phyloP scores from a whole-genome alignment of 192 early-diverging fungal species.

The Umbelopsis isabellina region DNA sequence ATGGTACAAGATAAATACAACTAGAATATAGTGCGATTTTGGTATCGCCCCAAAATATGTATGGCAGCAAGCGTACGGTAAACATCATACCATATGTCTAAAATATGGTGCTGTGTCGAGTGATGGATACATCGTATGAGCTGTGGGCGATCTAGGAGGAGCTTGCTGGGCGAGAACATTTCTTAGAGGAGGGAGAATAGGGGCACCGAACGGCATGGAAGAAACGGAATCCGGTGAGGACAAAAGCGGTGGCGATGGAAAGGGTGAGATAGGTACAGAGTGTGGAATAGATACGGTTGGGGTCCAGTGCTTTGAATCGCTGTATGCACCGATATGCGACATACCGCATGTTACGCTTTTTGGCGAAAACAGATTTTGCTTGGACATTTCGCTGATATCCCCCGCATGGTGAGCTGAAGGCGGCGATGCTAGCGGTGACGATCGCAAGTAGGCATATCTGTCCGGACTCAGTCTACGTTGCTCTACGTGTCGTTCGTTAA shows the following conservation, averaged over 20 bases:
- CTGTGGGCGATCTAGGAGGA: neutral
- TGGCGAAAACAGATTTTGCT: neutral
- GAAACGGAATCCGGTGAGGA: neutral
- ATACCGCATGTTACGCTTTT: neutral
- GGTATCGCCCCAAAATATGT: too few relatives aligned
- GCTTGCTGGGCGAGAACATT: too few relatives aligned
- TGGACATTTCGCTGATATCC: neutral
- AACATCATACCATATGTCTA: slow-evolving; percentile 16
- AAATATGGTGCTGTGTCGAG: neutral
- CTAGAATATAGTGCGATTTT: too few relatives aligned
- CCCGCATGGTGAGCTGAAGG: neutral
- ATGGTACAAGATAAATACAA: too few relatives aligned
- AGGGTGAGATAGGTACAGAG: neutral
- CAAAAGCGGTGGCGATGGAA: slow-evolving; percentile 6
- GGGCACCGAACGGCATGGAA: too few relatives aligned
- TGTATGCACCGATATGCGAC: neutral
- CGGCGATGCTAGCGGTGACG: neutral
- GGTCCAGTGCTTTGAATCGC: neutral
- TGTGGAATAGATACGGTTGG: neutral
- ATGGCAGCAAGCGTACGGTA: neutral
- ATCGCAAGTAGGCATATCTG: neutral
- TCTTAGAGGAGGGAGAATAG: neutral
- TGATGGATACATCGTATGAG: neutral
- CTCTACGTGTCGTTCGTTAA: neutral
- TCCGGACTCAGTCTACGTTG: neutral